Evolutionary conservation across 2,329 filamentous ascomycete genomes (phyloP).

Genomic region (Penicillium sp.): DNA sequence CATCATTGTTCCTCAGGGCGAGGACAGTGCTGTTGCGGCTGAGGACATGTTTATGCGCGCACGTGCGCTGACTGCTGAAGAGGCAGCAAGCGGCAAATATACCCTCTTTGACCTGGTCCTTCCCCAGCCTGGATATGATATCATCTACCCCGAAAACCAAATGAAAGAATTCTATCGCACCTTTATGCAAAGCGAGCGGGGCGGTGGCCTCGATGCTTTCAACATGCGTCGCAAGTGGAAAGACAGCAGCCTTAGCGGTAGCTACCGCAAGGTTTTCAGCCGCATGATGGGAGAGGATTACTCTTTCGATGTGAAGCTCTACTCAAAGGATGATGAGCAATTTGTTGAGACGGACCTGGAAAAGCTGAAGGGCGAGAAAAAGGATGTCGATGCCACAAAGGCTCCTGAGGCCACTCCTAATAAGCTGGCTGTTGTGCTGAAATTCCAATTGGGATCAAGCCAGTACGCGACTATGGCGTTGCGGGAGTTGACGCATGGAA

Average conservation of each 20-base stretch:
- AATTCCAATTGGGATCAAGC: slow-evolving; percentile 72
- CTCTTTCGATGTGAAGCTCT: slow-evolving; percentile 67
- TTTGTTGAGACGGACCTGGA: slow-evolving; percentile 87
- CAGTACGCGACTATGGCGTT: slow-evolving; percentile 84
- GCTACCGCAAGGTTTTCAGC: slow-evolving; percentile 82
- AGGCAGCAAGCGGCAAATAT: slow-evolving; percentile 73
- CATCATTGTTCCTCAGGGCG: slow-evolving; percentile 60
- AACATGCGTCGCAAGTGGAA: slow-evolving; percentile 83
- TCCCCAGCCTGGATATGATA: slow-evolving; percentile 86
- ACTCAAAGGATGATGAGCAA: slow-evolving; percentile 68
- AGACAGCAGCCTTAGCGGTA: slow-evolving; percentile 83
- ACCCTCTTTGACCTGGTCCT: slow-evolving; percentile 85
- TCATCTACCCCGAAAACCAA: slow-evolving; percentile 80
- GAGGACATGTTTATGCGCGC: slow-evolving; percentile 66
- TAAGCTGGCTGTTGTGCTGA: slow-evolving; percentile 68
- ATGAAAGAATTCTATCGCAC: slow-evolving; percentile 79
- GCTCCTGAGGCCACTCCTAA: slow-evolving; percentile 21
- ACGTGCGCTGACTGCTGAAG: slow-evolving; percentile 70
- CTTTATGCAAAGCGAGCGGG: slow-evolving; percentile 79
- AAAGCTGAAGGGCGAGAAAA: slow-evolving; percentile 52
- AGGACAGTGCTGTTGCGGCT: slow-evolving; percentile 54
- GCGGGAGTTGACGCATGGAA: slow-evolving; percentile 73
- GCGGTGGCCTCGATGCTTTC: slow-evolving; percentile 76
- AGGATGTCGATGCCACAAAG: slow-evolving; percentile 19
- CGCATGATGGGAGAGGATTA: slow-evolving; percentile 66